Base-by-base conservation (phyloP, 257 asterid species). In the Solanum okadae region DNA sequence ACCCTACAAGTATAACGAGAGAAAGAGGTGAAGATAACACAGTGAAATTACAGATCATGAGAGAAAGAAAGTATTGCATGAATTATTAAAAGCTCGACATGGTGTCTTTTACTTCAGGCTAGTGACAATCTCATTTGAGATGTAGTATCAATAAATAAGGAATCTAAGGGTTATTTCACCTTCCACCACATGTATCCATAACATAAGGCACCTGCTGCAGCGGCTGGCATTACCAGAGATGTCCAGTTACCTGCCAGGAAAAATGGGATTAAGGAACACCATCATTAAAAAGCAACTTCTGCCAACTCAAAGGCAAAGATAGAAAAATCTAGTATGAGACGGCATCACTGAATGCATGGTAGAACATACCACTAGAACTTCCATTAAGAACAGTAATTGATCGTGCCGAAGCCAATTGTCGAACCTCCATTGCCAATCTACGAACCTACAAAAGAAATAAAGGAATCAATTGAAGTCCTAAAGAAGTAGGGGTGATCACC, bases 131-230 rank as follows among this genome's bases (percentile, higher is more conserved):
- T 8, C 40, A 38, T 46, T 79, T 79, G 85, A 79, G 85, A 79
- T 44, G 27, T 33, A 27, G 15, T 44, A 44, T 44, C n/a, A 79
- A 73, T 70, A 86, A 61, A 59, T 67, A 59, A 4, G 85, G 82
- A 68, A 42, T 73, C 23, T 56, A 75, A 88, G 22, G 84, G 76
- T 42, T 35, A 37, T 85, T 81, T 83, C 71, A 96, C 98, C 99
- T 96, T 96, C 98, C 98, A 95, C 98, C 98, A 92, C 98, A 97
- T 97, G 91, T 97, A 97, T 75, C 98, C 99, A 91, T 95, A 95
- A 83, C 99, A 97, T 93, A 95, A 31, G 40, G 98, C 95, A 89
- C 98, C 98, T 76, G 93, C 34, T 89, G 98, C 90, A 89, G 98
- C 95, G 85, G 92, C 97, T 87, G 99, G 98, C 86, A 92, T 87